Conservation (phyloP, 257 asterid genomes). For the Solanum habrochaites region DNA sequence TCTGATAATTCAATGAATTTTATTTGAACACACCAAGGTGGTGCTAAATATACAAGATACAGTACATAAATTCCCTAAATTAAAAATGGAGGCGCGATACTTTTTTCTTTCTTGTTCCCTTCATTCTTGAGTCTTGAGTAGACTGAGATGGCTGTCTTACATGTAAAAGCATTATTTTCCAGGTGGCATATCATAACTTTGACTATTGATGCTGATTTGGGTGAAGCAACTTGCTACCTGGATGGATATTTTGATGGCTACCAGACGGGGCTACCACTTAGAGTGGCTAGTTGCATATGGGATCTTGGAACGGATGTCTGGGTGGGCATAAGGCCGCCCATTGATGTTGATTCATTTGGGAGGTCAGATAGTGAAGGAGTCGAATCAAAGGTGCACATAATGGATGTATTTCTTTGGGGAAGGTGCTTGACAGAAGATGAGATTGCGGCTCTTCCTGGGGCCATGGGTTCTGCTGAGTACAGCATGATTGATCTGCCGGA, state of each 20-base stretch:
- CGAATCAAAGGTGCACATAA: conserved; percentile 92
- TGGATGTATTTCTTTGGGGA: conserved; percentile 98
- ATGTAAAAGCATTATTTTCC: conserved; percentile 12
- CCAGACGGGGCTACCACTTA: conserved; percentile 80
- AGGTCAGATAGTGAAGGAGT: conserved; percentile 96
- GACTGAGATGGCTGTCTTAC: background rate
- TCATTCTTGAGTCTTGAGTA: background rate
- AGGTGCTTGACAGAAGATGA: conserved; percentile 94
- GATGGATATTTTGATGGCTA: conserved; percentile 95
- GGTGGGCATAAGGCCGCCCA: conserved; percentile 90
- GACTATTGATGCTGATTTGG: conserved; percentile 85
- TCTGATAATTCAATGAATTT: background rate
- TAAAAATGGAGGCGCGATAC: background rate
- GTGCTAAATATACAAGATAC: background rate
- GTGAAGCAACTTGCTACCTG: conserved; percentile 90
- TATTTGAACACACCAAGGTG: background rate
- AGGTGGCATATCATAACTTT: conserved; percentile 95
- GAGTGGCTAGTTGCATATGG: conserved; percentile 69
- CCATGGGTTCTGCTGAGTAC: conserved; percentile 73
- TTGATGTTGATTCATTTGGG: conserved; percentile 93
- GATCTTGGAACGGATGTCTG: conserved; percentile 86
- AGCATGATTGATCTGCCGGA: conserved; percentile 62
- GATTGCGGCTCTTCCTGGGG: conserved; percentile 66
- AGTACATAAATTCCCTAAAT: background rate
- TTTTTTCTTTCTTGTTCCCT: background rate